Percentiles rank a stretch among this genome's conserved stretches.
Conservation (phyloP, 2,329 filamentous ascomycete genomes). For the Lecanicillium sp. region DNA sequence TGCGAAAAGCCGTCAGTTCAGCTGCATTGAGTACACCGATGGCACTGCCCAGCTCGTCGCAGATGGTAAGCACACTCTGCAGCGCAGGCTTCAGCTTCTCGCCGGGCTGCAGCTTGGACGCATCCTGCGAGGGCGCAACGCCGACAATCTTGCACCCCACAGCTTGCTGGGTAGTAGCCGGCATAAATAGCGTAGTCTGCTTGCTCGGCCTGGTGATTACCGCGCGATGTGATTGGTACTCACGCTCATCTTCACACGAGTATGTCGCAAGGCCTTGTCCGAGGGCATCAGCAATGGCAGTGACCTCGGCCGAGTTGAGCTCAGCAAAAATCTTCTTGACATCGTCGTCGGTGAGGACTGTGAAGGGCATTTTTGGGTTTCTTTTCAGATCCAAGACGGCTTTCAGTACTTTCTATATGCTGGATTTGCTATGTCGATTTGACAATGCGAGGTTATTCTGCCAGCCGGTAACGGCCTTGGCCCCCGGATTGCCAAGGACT, state of each 20-base stretch:
- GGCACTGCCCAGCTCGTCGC: conserved; percentile 41
- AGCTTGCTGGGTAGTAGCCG: conserved; percentile 49
- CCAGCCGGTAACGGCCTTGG: too few relatives aligned
- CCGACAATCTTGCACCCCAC: conserved; percentile 57
- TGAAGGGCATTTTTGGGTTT: too few relatives aligned
- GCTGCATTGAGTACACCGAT: conserved; percentile 54
- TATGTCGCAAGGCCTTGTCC: conserved; percentile 27
- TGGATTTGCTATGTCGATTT: too few relatives aligned
- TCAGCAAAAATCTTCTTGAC: too few relatives aligned
- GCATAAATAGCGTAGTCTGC: conserved; percentile 58
- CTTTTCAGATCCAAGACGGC: too few relatives aligned
- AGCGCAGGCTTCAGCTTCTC: conserved; percentile 28
- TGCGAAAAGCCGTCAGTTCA: conserved; percentile 60
- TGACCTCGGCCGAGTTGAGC: too few relatives aligned
- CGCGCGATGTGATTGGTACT: conserved; percentile 55
- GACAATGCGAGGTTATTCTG: too few relatives aligned
- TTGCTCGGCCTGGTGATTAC: conserved; percentile 52
- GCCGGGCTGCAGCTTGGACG: conserved; percentile 5
- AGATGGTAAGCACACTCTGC: conserved; percentile 44
- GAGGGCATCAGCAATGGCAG: too few relatives aligned
- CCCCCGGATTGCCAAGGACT: too few relatives aligned
- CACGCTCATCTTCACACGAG: conserved; percentile 51
- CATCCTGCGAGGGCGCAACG: conserved; percentile 17
- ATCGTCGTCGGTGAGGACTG: too few relatives aligned
- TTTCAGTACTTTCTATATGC: too few relatives aligned